phyloP scores from a whole-genome alignment of 2,329 filamentous ascomycete genomes.

The Parafenestella ontariensis region DNA sequence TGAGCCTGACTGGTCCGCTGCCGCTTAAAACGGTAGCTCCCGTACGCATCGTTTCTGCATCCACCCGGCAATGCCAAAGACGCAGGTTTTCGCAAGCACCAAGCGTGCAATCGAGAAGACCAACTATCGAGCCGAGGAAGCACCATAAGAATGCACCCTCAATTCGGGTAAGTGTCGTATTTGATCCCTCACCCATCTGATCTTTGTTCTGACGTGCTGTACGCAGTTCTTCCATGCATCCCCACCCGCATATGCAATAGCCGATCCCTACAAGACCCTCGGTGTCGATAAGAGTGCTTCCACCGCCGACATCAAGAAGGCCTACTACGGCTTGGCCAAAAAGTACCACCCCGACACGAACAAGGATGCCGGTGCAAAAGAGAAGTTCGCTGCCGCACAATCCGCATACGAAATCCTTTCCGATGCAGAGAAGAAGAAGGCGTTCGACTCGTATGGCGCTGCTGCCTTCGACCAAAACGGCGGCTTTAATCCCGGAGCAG shows the following conservation, averaged over 20 bases:
- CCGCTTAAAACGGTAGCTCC: constrained; percentile 43
- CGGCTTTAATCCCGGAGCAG: constrained; percentile 80
- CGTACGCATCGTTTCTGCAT: constrained; percentile 39
- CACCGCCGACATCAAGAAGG: constrained; percentile 91
- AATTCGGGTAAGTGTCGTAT: constrained; percentile 36
- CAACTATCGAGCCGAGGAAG: constrained; percentile 26
- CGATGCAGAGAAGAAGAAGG: constrained; percentile 90
- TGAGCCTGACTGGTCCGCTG: constrained; percentile 46
- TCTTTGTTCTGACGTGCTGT: constrained; percentile 19
- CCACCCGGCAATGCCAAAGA: constrained; percentile 39
- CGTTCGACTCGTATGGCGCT: constrained; percentile 88
- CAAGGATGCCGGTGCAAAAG: constrained; percentile 91
- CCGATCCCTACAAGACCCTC: constrained; percentile 87
- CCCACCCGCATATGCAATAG: constrained; percentile 66
- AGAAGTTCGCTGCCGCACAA: constrained; percentile 92
- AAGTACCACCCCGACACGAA: constrained; percentile 99
- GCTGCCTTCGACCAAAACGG: constrained; percentile 72
- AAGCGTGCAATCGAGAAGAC: constrained; percentile 34
- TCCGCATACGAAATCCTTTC: constrained; percentile 92
- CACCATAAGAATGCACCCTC: constrained; percentile 31
- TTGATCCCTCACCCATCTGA: neutral
- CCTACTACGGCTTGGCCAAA: constrained; percentile 96
- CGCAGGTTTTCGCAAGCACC: constrained; percentile 38
- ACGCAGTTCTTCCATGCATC: constrained; percentile 47
- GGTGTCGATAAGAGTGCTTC: constrained; percentile 85